These are phyloP conservation scores for Dendrobium huoshanense DNA, from an alignment of 106 monocot genomes.

Conservation along the genomic window DNA sequence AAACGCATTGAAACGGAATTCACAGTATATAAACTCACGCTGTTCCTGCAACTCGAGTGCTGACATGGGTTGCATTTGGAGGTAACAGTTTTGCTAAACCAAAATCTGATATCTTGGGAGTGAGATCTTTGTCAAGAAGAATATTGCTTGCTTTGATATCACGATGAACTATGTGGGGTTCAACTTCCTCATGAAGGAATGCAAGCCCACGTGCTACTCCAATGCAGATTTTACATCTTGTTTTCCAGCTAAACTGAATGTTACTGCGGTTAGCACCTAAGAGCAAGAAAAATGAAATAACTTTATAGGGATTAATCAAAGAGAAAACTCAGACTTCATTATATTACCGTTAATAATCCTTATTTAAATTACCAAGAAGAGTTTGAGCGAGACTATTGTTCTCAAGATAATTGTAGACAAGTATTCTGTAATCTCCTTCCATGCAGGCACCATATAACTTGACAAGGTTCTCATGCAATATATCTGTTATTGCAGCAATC, in stretches of 20 bases:
- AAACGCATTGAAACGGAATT: neutral
- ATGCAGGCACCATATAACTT: conserved; percentile 48
- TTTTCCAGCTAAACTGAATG: conserved; percentile 59
- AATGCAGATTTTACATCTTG: conserved; percentile 47
- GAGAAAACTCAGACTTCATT: conserved; percentile 4
- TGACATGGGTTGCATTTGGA: conserved; percentile 62
- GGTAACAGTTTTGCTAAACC: conserved; percentile 70
- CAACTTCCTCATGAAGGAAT: conserved; percentile 64
- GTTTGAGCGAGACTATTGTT: conserved; percentile 59
- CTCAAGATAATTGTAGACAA: conserved; percentile 57
- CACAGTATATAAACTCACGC: conserved; percentile 30
- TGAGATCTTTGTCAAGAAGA: conserved; percentile 63
- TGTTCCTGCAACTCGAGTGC: conserved; percentile 73
- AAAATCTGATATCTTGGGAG: conserved; percentile 74
- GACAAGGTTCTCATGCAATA: conserved; percentile 55
- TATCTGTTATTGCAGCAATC: conserved; percentile 34
- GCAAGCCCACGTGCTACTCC: conserved; percentile 68
- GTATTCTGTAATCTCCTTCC: conserved; percentile 38
- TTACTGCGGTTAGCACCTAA: conserved; percentile 36
- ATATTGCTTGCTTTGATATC: conserved; percentile 83
- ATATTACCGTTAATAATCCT: neutral
- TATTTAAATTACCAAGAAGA: conserved; percentile 35
- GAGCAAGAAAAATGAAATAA: neutral
- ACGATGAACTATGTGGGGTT: conserved; percentile 55
- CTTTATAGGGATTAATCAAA: neutral